These are phyloP conservation scores for Aspergillus sp. DNA, from an alignment of 2,329 filamentous ascomycete genomes.

Conservation along the genomic window DNA sequence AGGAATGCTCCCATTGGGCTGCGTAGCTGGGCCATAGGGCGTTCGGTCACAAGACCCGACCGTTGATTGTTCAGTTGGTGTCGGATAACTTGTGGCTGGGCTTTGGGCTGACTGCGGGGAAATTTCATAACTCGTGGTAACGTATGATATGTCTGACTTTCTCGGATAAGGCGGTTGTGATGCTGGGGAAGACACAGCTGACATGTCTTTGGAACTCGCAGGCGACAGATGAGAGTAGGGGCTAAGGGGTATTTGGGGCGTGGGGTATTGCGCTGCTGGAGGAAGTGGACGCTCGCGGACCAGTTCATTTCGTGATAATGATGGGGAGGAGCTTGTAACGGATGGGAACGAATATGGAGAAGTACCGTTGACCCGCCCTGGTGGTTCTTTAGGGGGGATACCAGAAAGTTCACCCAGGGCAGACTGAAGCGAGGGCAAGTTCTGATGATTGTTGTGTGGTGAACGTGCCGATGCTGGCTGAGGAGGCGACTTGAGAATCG, in stretches of 20 bases:
- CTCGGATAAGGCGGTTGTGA: constrained; percentile 19
- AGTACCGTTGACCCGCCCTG: constrained; percentile 18
- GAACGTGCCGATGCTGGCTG: constrained; percentile 27
- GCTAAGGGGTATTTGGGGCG: constrained; percentile 25
- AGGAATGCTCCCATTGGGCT: constrained; percentile 19
- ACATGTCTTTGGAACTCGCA: constrained; percentile 31
- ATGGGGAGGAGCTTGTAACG: constrained; percentile 19
- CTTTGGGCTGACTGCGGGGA: constrained; percentile 28
- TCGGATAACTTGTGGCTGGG: constrained; percentile 34
- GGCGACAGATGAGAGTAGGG: constrained; percentile 36
- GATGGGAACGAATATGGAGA: constrained; percentile 19
- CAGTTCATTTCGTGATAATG: constrained; percentile 20
- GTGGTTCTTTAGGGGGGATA: constrained; percentile 22
- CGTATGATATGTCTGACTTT: constrained; percentile 22
- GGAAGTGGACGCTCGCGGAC: constrained; percentile 26
- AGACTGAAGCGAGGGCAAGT: constrained; percentile 38
- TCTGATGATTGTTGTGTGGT: constrained; percentile 30
- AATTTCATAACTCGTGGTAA: constrained; percentile 22
- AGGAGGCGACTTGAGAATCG: constrained; percentile 35
- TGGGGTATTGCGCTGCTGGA: too few relatives aligned
- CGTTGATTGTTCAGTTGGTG: constrained; percentile 32
- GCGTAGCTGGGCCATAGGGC: constrained; percentile 14
- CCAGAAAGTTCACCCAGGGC: constrained; percentile 26
- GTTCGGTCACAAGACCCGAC: constrained; percentile 16
- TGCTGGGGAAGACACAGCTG: constrained; percentile 30